Evolutionary conservation across 352 stramenopile genomes (phyloP).

Genomic region (Pythium phragmiticola): DNA sequence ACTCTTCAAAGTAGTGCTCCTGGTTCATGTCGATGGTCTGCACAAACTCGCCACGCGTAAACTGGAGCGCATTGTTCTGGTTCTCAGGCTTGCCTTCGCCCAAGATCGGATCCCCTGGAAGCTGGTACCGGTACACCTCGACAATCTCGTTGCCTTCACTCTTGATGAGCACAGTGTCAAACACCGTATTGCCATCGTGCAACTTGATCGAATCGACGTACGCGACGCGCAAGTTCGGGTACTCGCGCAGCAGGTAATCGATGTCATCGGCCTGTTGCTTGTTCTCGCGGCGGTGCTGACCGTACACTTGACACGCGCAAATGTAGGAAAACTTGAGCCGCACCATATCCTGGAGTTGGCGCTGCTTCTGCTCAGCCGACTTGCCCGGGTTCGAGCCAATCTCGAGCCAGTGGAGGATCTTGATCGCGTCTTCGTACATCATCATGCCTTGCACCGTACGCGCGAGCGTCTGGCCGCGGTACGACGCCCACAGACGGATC

Average conservation of each 20-base stretch:
- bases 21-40: conserved; percentile 93
- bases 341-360: conserved; percentile 84
- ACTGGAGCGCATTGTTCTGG: conserved; percentile 85
- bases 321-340: conserved; percentile 89
- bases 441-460: conserved; percentile 89
- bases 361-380: conserved; percentile 62
- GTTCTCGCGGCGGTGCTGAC: conserved; percentile 67
- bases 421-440: conserved; percentile 87
- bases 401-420: conserved; percentile 83
- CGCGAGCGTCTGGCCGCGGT: conserved; percentile 84
- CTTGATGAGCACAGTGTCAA: conserved; percentile 83
- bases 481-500: conserved; percentile 82
- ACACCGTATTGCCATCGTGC: conserved; percentile 40
- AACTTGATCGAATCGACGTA: conserved; percentile 80
- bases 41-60: conserved; percentile 84
- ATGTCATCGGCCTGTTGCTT: conserved; percentile 87
- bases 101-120: conserved; percentile 87
- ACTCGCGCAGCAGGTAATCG: conserved; percentile 87
- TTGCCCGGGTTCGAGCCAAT: conserved; percentile 65
- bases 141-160: conserved; percentile 77
- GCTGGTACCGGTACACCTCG: conserved; percentile 86
- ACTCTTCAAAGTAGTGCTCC: conserved; percentile 88
- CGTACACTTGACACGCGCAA: conserved; percentile 87
- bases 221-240: conserved; percentile 85
- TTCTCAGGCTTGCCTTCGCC: conserved; percentile 89